Conservation (phyloP, 768 basidiomycete species). For the Boletus barrowsii region DNA sequence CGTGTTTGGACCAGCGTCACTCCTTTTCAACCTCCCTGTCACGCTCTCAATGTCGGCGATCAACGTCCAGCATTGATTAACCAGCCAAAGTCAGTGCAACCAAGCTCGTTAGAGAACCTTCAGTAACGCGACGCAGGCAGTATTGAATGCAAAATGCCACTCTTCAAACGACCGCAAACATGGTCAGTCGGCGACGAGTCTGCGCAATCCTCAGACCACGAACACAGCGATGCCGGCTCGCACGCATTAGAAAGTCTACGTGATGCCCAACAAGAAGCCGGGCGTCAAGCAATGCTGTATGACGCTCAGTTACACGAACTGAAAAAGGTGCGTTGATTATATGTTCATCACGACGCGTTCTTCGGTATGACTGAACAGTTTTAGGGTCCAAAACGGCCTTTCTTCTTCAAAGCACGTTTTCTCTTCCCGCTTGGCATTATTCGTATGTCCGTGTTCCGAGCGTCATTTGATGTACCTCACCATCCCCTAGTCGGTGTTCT, state of each 20-base stretch:
- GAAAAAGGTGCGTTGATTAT: slow-evolving; percentile 12
- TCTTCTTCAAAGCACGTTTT: slow-evolving; percentile 41
- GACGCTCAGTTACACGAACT: slow-evolving; percentile 28
- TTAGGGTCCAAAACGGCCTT: slow-evolving; percentile 15
- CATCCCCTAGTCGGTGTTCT: slow-evolving; percentile 54
- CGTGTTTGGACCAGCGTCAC: background rate
- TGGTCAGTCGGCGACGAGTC: slow-evolving; percentile 21
- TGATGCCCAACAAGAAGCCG: slow-evolving; percentile 19
- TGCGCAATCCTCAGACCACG: slow-evolving; percentile 10
- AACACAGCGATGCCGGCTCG: slow-evolving; percentile 1
- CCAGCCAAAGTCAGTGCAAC: background rate
- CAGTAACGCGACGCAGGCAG: background rate
- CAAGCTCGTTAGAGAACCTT: background rate
- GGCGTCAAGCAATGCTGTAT: slow-evolving; percentile 23
- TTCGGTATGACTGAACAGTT: background rate
- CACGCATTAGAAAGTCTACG: slow-evolving; percentile 3
- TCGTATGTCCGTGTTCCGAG: slow-evolving; percentile 36
- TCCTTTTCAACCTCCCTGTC: background rate
- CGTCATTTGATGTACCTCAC: slow-evolving; percentile 1
- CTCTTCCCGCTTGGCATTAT: slow-evolving; percentile 73
- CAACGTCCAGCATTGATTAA: background rate
- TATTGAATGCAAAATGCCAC: slow-evolving; percentile 27
- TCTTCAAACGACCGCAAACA: slow-evolving; percentile 32
- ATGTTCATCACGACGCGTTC: no score
- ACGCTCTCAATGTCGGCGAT: background rate